Percentiles rank a stretch among this genome's conserved stretches.
These are phyloP conservation scores for Wickerhamomyces hampshirensis DNA, from an alignment of 805 yeast genomes.

Conservation along the genomic window DNA sequence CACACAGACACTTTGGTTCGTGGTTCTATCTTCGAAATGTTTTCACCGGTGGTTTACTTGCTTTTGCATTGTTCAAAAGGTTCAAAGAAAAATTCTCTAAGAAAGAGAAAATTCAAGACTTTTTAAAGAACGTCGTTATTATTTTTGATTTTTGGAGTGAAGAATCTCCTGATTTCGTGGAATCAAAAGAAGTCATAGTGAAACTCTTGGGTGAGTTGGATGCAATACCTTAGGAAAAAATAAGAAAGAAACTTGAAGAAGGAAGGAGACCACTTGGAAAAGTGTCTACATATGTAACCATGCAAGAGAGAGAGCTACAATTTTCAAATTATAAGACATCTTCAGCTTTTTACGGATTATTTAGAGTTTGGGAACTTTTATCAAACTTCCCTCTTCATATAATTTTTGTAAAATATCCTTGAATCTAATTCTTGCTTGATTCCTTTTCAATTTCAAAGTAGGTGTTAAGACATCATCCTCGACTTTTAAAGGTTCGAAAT, in stretches of 20 bases:
- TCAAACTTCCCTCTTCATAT: constrained; percentile 43
- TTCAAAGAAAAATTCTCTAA: constrained; percentile 8
- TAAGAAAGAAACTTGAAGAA: no score
- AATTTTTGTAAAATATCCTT: constrained; percentile 34
- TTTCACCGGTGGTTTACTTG: constrained; percentile 6
- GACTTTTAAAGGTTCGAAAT: constrained; percentile 56
- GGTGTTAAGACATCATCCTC: constrained; percentile 65
- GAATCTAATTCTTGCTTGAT: constrained; percentile 40
- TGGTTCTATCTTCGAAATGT: constrained; percentile 22
- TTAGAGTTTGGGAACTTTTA: neutral
- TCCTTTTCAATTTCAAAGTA: constrained; percentile 53
- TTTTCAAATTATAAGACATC: no score
- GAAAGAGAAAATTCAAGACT: constrained; percentile 6
- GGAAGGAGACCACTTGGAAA: no score
- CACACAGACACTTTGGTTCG: constrained; percentile 24
- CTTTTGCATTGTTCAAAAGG: constrained; percentile 11
- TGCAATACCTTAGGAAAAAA: no score
- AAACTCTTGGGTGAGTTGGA: constrained; percentile 6
- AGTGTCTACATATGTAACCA: no score
- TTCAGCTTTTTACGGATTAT: no score
- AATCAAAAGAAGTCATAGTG: constrained; percentile 4
- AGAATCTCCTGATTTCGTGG: constrained; percentile 17
- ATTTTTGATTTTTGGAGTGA: constrained; percentile 21
- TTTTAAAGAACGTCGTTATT: constrained; percentile 4
- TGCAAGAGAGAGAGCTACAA: no score